Evolutionary conservation across 176 grass and related monocot species (phyloP).

Genomic region (Tillandsia leiboldiana): DNA sequence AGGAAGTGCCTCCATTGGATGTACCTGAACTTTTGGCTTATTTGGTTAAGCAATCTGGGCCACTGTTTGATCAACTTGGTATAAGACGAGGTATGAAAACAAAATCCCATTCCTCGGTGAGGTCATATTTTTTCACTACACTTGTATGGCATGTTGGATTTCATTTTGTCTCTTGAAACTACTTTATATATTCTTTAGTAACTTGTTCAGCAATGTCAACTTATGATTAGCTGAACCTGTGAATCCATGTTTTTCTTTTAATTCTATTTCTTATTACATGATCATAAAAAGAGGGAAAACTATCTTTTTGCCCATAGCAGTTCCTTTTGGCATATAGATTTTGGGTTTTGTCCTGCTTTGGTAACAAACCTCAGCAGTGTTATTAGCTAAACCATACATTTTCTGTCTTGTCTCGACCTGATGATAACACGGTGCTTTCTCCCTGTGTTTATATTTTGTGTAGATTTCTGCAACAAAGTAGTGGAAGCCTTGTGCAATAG

Average conservation of each 20-base stretch:
- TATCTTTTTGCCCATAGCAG: no score
- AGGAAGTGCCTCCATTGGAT: conserved; percentile 59
- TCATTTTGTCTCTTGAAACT: no score
- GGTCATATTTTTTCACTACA: no score
- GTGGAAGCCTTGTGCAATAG: conserved; percentile 45
- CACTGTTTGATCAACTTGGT: conserved; percentile 83
- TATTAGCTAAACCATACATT: no score
- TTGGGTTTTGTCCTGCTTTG: no score
- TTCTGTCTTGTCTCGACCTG: no score
- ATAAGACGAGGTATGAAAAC: conserved; percentile 48
- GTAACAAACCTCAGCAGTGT: no score
- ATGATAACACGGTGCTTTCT: not conserved
- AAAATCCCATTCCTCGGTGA: not conserved
- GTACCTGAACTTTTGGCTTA: conserved; percentile 65
- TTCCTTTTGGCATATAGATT: no score
- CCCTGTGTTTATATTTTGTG: conserved; percentile 18
- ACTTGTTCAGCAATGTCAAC: conserved; percentile 6
- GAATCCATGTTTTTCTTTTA: not conserved
- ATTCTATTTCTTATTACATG: not conserved
- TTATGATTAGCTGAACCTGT: conserved; percentile 8
- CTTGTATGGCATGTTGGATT: no score
- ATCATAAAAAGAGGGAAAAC: not conserved
- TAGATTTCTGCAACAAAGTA: conserved; percentile 67
- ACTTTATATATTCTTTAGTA: not conserved
- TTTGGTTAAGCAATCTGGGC: conserved; percentile 65